Evolutionary conservation across 2,329 filamentous ascomycete species (phyloP), one percentile per base, ranked within the genome.

Genomic region (Colletotrichum lentis): DNA sequence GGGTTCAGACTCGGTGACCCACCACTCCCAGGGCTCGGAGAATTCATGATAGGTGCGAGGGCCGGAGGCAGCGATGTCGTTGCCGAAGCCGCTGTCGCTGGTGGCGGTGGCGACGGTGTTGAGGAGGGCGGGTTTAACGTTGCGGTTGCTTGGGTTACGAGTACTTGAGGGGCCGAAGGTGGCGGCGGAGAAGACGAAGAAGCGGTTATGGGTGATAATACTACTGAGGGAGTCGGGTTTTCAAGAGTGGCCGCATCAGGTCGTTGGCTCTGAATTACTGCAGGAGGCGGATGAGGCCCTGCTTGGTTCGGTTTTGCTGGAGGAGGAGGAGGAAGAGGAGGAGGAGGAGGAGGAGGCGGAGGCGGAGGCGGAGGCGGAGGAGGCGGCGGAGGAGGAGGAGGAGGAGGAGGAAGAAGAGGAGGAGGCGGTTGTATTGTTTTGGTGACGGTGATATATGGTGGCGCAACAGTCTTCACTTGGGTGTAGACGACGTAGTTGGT

Each of bases 401-500:
- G 24, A 27, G 24, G 3, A 27, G 27, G 27, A 27, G 5, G 27
- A 27, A 2, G 27, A 27, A 2, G 27, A 6, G 24, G 46, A 1
- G 16, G 3, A 3, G 22, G 27, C 14, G 60, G 53, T 5, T 12
- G 35, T 60, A 60, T 8, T n/a, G 62, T 68, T 44, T 56, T 43
- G 27, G 50, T 68, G 24, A 68, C 49, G n/a, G 62, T 65, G 12
- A 68, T 44, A 5, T 55, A 39, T 5, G 37, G 18, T 3, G 65
- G 62, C 5, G 55, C n/a, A 20, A 46, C 41, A 3, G 65, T 60
- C 50, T 39, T 55, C 3, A 65, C 3, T 22, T 52, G 41, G 7
- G 62, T 68, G 22, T 55, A 50, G 16, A 52, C 12, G 37, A 68
- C 52, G 20, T 54, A 65, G 20, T 65, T 44, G 6, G 65, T 68